Evolutionary conservation across 257 asterid species (phyloP).

Genomic region (Scutellaria barbata): DNA sequence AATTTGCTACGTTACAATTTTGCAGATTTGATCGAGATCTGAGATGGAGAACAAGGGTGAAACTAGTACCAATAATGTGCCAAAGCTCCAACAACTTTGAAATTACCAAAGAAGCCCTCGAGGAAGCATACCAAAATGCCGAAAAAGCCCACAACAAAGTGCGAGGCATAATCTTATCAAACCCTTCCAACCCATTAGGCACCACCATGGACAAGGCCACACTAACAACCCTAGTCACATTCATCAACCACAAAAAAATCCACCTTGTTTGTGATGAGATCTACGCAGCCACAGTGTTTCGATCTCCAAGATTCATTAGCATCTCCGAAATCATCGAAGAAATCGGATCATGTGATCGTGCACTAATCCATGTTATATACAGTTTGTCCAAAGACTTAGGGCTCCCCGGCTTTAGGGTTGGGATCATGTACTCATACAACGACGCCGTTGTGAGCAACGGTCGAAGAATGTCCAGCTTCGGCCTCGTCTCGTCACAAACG

Average conservation of each 20-base stretch:
- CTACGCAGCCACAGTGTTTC: conserved; percentile 63
- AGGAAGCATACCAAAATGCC: conserved; percentile 64
- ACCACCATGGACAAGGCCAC: conserved; percentile 58
- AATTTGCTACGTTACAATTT: not conserved
- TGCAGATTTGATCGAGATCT: conserved; percentile 81
- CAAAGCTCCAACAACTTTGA: conserved; percentile 60
- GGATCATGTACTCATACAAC: conserved; percentile 76
- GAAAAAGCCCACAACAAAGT: conserved; percentile 53
- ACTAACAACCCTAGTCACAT: conserved; percentile 42
- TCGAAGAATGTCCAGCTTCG: conserved; percentile 84
- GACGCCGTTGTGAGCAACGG: conserved; percentile 53
- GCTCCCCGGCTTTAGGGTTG: conserved; percentile 80
- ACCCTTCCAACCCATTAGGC: conserved; percentile 87
- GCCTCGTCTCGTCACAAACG: conserved; percentile 73
- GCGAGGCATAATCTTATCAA: conserved; percentile 68
- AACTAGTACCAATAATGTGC: conserved; percentile 62
- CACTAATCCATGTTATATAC: conserved; percentile 60
- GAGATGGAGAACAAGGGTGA: conserved; percentile 82
- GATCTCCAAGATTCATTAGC: conserved; percentile 46
- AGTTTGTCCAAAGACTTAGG: conserved; percentile 89
- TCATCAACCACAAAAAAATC: conserved; percentile 57
- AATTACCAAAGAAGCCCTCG: conserved; percentile 62
- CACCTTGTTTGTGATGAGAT: conserved; percentile 90
- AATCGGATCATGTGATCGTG: conserved; percentile 40
- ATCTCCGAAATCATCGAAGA: conserved; percentile 61